Conservation (phyloP, 179 eudicot genomes). For the Kewa caespitosa region DNA sequence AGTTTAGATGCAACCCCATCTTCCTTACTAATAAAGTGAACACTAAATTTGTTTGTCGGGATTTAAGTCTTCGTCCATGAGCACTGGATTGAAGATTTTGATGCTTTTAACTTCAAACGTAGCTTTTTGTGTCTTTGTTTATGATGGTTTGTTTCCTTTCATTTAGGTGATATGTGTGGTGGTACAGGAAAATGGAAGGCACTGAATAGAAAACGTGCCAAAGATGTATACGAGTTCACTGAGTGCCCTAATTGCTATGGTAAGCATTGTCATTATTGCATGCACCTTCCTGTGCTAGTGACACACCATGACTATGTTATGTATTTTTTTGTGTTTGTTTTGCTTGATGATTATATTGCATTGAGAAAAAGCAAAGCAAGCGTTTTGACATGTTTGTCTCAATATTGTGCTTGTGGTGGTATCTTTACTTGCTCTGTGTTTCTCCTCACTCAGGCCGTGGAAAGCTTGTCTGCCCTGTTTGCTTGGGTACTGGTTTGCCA, state of each 20-base stretch:
- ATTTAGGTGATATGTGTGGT: conserved; percentile 97
- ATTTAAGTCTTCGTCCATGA: too few species aligned
- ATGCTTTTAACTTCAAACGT: neutral
- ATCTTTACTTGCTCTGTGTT: neutral
- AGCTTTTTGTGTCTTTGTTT: neutral
- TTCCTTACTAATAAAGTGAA: neutral
- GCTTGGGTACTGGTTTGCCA: conserved; percentile 94
- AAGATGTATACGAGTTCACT: conserved; percentile 86
- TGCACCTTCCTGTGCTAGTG: conserved; percentile 1
- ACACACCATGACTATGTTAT: neutral
- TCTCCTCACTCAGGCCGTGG: conserved; percentile 75
- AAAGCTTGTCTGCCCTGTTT: conserved; percentile 94
- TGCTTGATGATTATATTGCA: neutral
- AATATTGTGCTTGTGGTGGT: neutral
- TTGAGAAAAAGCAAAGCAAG: neutral
- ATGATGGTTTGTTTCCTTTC: conserved; percentile 42
- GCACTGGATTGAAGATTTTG: too few species aligned
- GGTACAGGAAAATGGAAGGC: conserved; percentile 99
- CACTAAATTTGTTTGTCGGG: neutral
- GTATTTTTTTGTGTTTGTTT: neutral
- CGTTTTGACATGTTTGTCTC: neutral
- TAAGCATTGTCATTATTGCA: conserved; percentile 24
- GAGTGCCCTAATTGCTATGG: conserved; percentile 94
- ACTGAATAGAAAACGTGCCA: conserved; percentile 87
- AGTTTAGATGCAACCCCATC: neutral